Base-by-base conservation (phyloP, 2,329 filamentous ascomycete species). In the Teratosphaeriaceae sp. region DNA sequence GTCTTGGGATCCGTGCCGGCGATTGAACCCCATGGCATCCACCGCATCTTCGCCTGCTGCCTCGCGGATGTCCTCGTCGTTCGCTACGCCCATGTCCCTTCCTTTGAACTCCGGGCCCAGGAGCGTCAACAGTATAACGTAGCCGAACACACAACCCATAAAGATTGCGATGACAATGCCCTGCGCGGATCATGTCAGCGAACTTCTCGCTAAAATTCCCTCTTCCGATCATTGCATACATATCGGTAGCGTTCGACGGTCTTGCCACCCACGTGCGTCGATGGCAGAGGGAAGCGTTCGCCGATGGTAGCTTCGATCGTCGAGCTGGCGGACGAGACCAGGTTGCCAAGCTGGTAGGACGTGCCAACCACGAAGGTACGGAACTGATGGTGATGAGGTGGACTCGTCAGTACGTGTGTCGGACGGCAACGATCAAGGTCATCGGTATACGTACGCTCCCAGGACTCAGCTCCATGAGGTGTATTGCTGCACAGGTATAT, bases 91-190 rank as follows among this genome's bases (percentile, higher is more conserved):
- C 59, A 66, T 62, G 5, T 51, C 47, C 2, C 62, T 47, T 16
- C 59, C 58, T 48, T 69, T 61, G 62, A 69, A 59, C 58, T 76
- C 73, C 0, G 73, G 73, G 3, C 84, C 84, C 2, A 85, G 33
- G 8, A 85, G 62, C 0, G 81, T 82, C 42, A 87, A 59, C 2
- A 81, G 7, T 46, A 82, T 78, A 3, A 74, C 67, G 58, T 80
- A 82, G 2, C 67, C 75, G 54, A 71, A 94, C 1, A 94, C 87
- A 53, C 83, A 88, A 1, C 75, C 88, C 84, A 95, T 88, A 65
- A 95, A 94, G 94, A 92, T 59, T 82, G 87, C 50, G 19, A 94
- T 90, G 15, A 68, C 66, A 27, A 59, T 70, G 9, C 60, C n/a
- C n/a, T n/a, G n/a, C n/a, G n/a, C n/a, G n/a, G n/a, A n/a, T n/a